Conservation (phyloP, 192 early-diverging fungal species). For the Globomyces pollinis-pini region DNA sequence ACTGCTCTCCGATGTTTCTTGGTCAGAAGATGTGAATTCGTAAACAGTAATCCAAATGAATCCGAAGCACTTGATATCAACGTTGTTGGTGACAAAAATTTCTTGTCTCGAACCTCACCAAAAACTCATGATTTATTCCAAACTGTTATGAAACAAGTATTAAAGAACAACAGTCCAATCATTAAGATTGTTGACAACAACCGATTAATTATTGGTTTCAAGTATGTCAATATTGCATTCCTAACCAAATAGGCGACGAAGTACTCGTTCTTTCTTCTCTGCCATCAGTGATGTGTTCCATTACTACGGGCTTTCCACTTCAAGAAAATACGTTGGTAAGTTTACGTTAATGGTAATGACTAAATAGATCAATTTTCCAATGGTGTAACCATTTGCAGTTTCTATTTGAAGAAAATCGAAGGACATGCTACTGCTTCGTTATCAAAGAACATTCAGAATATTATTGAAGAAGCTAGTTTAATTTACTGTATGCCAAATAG, state of each 20-base stretch:
- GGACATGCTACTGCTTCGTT: not conserved
- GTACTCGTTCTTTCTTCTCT: conserved; percentile 88
- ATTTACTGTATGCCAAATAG: conserved; percentile 94
- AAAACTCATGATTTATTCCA: conserved; percentile 85
- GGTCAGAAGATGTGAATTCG: conserved; percentile 85
- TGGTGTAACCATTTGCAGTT: conserved; percentile 87
- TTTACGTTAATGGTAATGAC: conserved; percentile 31
- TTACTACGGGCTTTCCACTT: conserved; percentile 92
- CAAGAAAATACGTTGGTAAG: conserved; percentile 94
- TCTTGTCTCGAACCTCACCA: conserved; percentile 90
- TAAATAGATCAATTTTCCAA: conserved; percentile 99
- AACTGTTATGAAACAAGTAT: conserved; percentile 76
- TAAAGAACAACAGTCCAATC: conserved; percentile 85
- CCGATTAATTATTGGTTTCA: conserved; percentile 82
- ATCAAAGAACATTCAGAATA: conserved; percentile 65
- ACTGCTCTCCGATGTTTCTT: conserved; percentile 91
- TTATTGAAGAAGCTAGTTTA: conserved; percentile 94
- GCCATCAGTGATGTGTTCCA: conserved; percentile 97
- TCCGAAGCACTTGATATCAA: conserved; percentile 65
- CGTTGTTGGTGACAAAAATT: conserved; percentile 81
- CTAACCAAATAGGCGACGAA: no score
- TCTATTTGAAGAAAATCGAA: conserved; percentile 50
- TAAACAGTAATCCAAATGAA: conserved; percentile 65
- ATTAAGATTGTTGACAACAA: conserved; percentile 86
- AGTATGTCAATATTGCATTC: conserved; percentile 39